phyloP scores from a whole-genome alignment of 192 early-diverging fungal genomes.

The Haplosporangium gracile region DNA sequence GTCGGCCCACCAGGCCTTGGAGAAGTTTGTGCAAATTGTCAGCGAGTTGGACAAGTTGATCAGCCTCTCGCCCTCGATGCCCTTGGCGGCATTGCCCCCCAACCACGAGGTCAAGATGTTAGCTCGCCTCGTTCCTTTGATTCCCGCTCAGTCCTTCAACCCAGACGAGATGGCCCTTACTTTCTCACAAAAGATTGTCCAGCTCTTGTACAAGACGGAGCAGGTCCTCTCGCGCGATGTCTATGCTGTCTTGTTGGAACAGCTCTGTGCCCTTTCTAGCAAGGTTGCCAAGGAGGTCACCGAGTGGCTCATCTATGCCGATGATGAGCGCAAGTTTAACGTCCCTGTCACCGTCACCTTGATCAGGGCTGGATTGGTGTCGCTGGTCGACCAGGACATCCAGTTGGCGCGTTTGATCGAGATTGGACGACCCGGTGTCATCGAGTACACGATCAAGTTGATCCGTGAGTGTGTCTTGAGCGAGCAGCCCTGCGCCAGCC shows the following conservation, averaged over 20 bases:
- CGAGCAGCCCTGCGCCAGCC: slow-evolving; percentile 64
- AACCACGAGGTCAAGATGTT: slow-evolving; percentile 83
- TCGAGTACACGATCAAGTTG: slow-evolving; percentile 85
- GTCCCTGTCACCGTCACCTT: slow-evolving; percentile 87
- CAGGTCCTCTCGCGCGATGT: slow-evolving; percentile 81
- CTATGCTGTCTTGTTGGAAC: slow-evolving; percentile 86
- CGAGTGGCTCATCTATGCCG: slow-evolving; percentile 92
- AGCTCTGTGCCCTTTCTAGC: slow-evolving; percentile 87
- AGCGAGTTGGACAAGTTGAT: slow-evolving; percentile 86
- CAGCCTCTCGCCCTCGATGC: slow-evolving; percentile 61
- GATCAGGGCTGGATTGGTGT: slow-evolving; percentile 84
- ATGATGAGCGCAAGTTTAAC: slow-evolving; percentile 96
- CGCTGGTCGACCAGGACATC: slow-evolving; percentile 85
- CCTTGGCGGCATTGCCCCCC: slow-evolving; percentile 77
- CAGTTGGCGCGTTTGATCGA: slow-evolving; percentile 92
- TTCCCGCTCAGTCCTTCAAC: slow-evolving; percentile 78
- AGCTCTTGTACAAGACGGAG: slow-evolving; percentile 85
- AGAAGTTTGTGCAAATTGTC: slow-evolving; percentile 73
- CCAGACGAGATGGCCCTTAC: slow-evolving; percentile 86
- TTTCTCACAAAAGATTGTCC: slow-evolving; percentile 91
- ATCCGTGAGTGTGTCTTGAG: slow-evolving; percentile 77
- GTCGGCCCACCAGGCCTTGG: slow-evolving; percentile 68
- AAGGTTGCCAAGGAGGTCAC: slow-evolving; percentile 87
- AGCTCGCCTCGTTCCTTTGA: slow-evolving; percentile 81
- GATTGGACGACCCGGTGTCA: slow-evolving; percentile 72